Conservation (phyloP, 129 eudicot species). For the Silybum marianum region DNA sequence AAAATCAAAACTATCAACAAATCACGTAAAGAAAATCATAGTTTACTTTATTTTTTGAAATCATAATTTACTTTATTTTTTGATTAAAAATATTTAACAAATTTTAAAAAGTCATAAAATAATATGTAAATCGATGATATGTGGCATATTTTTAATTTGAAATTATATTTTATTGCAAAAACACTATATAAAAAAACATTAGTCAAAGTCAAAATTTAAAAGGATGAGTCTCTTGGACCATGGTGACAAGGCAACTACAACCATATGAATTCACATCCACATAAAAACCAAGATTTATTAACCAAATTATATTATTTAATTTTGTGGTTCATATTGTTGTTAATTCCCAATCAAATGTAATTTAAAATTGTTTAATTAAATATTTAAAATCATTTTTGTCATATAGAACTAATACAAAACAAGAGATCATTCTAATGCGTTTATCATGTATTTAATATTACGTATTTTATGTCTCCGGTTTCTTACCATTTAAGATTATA, state of each 20-base stretch:
- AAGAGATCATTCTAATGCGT: no score
- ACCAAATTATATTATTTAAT: background rate
- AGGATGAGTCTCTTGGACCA: background rate
- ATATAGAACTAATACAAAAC: no score
- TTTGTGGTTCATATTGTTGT: constrained; percentile 14
- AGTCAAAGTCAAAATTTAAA: constrained; percentile 17
- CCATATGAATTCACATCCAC: constrained; percentile 13
- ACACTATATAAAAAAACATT: background rate
- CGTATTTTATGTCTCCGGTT: background rate
- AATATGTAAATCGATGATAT: background rate
- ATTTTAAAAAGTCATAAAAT: no score
- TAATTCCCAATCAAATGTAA: background rate
- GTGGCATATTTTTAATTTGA: background rate
- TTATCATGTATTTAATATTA: no score
- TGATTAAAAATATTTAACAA: no score
- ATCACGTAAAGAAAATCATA: no score
- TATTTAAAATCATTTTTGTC: background rate
- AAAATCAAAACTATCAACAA: no score
- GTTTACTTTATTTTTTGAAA: no score
- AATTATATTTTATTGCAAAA: background rate
- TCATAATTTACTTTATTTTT: no score
- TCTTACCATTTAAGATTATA: no score
- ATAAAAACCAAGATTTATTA: background rate
- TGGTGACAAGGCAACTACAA: constrained; percentile 17
- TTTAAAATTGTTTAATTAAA: background rate